These are phyloP conservation scores for Akanthomyces dipterigenus DNA, from an alignment of 2,329 filamentous ascomycete species.

Conservation along the genomic window DNA sequence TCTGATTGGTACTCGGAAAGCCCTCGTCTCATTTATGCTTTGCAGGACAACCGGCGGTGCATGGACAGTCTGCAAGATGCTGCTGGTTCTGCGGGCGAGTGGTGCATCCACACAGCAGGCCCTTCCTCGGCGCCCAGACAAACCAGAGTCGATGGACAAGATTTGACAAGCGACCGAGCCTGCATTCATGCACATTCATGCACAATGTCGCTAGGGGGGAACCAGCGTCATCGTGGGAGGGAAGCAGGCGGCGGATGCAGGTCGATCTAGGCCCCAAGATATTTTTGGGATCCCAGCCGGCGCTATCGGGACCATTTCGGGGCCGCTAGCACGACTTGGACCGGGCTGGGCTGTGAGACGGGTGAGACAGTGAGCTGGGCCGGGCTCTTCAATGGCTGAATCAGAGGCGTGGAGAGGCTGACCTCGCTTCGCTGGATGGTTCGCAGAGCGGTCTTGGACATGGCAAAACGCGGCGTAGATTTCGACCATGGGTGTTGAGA, in stretches of 20 bases:
- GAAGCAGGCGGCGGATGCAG: constrained; percentile 3
- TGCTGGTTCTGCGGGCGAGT: neutral
- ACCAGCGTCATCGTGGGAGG: neutral
- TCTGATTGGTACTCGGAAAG: neutral
- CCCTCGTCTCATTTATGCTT: neutral
- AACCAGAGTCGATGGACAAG: neutral
- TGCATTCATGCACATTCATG: constrained; percentile 8
- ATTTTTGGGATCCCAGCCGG: constrained; percentile 6
- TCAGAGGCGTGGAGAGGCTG: neutral
- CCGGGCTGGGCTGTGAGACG: too few relatives aligned
- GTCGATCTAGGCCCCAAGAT: constrained; percentile 3
- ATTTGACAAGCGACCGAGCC: constrained; percentile 6
- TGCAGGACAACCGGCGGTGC: neutral
- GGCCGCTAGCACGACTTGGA: neutral
- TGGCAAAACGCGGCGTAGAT: neutral
- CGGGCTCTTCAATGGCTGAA: neutral
- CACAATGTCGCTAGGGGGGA: neutral
- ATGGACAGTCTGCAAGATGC: neutral
- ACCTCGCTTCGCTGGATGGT: neutral
- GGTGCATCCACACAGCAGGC: neutral
- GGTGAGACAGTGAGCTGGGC: neutral
- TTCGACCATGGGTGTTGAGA: neutral
- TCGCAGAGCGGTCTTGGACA: neutral
- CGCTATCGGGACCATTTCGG: neutral
- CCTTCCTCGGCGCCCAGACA: neutral